Evolutionary conservation across 2,329 filamentous ascomycete genomes (phyloP), one percentile per base, ranked within the genome.

Genomic region (Raffaelea albimanens): DNA sequence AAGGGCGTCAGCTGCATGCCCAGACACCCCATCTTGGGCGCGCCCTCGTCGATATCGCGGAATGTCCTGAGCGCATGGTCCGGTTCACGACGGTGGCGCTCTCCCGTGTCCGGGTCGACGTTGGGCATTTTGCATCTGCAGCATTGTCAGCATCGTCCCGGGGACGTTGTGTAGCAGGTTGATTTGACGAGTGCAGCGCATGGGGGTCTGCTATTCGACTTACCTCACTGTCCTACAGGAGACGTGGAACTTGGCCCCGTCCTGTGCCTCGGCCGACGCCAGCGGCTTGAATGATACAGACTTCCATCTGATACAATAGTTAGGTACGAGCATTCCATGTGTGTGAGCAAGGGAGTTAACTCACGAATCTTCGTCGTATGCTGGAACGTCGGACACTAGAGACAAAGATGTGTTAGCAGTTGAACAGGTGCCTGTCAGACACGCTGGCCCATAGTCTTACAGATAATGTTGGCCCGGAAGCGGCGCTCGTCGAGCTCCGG

Each of bases 391-490:
- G 4, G 79, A 76, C 44, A 57, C 54, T 55, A 18, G 47, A 9
- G 23, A 38, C 9, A 19, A 13, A 7, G 25, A 13, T 13, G 25
- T 29, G 25, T 29, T 29, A 29, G 25, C 25, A 29, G 13, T 21
- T 18, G 25, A 10, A 40, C 16, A 23, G 16, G 16, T 21, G 11
- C 9, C 18, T 11, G 19, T 11, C 40, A 5, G 41, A 7, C 25
- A 16, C 33, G 19, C 22, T 20, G 19, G 14, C 2, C 14, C 18
- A 13, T 19, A 14, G 2, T 53, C 67, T 61, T 62, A 81, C 77
- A 64, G 54, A 87, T 80, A 31, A 90, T 78, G 56, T 90, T 89
- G 34, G 84, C 76, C 21, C 85, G 75, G 63, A 87, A 89, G 13
- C 82, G 74, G 16, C 75, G 65, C 9, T 76, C 75, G 48, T 83